Percentiles rank a stretch among this genome's conserved stretches.
Evolutionary conservation across 1,284 basidiomycete genomes (phyloP).

Genomic region (Mycena sp.): DNA sequence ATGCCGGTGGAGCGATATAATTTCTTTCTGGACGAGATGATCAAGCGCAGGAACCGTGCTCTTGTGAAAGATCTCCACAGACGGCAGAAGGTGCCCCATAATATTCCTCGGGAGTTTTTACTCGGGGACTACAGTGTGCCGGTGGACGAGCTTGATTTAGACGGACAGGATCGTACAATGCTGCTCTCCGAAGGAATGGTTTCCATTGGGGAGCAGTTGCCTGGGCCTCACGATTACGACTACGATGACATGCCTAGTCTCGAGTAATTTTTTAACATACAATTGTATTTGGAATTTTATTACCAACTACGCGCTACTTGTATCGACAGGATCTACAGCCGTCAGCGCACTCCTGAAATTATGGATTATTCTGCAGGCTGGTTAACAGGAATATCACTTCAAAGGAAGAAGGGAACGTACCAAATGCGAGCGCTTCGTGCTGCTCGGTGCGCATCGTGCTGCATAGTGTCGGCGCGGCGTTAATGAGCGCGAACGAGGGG

Average conservation of each 20-base stretch:
- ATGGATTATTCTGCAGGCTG: no score
- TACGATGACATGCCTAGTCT: not conserved
- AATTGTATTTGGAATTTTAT: no score
- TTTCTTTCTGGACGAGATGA: conserved; percentile 51
- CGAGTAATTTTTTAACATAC: no score
- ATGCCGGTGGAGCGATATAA: conserved; percentile 41
- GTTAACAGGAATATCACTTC: no score
- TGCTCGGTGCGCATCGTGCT: no score
- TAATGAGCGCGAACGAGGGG: no score
- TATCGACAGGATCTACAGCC: no score
- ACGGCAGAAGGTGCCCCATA: not conserved
- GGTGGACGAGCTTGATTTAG: not conserved
- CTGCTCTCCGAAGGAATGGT: not conserved
- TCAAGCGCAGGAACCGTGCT: conserved; percentile 38
- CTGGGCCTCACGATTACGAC: not conserved
- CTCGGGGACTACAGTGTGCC: not conserved
- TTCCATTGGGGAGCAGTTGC: not conserved
- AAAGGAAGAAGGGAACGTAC: no score
- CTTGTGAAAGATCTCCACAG: not conserved
- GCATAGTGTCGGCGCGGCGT: no score
- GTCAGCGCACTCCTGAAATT: no score
- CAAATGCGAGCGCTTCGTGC: no score
- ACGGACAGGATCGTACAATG: not conserved
- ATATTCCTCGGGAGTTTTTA: not conserved
- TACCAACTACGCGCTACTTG: no score